phyloP scores from a whole-genome alignment of 2,329 filamentous ascomycete genomes.

The Arthroderma sp. region DNA sequence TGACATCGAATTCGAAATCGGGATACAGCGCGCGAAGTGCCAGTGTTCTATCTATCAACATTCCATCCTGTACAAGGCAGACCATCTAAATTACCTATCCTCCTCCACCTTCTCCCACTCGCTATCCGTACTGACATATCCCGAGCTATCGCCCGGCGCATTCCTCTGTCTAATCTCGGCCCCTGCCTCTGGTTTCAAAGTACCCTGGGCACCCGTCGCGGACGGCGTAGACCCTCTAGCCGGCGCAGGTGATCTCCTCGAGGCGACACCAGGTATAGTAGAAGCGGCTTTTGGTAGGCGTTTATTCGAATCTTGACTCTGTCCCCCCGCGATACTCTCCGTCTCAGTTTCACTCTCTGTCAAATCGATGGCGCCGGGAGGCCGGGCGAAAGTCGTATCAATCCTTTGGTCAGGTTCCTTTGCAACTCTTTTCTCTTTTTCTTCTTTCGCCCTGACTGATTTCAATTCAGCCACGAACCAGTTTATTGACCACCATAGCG shows the following conservation, averaged over 20 bases:
- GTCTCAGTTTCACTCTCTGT: conserved; percentile 35
- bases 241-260: background rate
- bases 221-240: conserved; percentile 31
- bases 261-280: conserved; percentile 2
- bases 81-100: conserved; percentile 26
- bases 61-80: too few species aligned
- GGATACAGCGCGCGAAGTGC: too few species aligned
- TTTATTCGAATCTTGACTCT: too few species aligned
- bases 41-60: too few species aligned
- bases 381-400: conserved; percentile 1
- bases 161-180: conserved; percentile 29
- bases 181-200: background rate
- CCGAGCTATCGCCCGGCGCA: conserved; percentile 33
- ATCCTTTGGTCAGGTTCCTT: conserved; percentile 12
- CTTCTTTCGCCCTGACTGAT: conserved; percentile 37
- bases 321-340: conserved; percentile 18
- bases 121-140: conserved; percentile 68
- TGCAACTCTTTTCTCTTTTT: conserved; percentile 29
- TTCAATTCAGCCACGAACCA: conserved; percentile 71
- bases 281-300: background rate
- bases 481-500: conserved; percentile 88
- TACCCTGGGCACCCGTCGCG: conserved; percentile 11
- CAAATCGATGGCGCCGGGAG: conserved; percentile 22
- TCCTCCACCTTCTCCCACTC: conserved; percentile 93
- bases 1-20: too few species aligned